phyloP scores from a whole-genome alignment of 768 basidiomycete genomes.

The Termitomyces sp. region DNA sequence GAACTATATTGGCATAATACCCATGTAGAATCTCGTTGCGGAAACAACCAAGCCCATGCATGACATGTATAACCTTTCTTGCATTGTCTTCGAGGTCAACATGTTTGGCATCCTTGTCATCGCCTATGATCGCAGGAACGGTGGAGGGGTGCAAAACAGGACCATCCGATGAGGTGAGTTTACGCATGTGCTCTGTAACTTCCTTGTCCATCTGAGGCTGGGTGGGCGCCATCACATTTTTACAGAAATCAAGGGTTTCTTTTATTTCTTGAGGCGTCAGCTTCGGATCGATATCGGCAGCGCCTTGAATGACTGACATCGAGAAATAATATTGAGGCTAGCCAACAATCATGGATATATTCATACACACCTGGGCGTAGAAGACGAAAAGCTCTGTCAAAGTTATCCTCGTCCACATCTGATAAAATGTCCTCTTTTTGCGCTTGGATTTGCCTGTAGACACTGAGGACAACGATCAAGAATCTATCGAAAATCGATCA shows the following conservation, averaged over 20 bases:
- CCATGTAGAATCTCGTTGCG: slow-evolving; percentile 8
- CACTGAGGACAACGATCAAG: slow-evolving; percentile 35
- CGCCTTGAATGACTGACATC: slow-evolving; percentile 46
- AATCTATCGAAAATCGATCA: slow-evolving; percentile 23
- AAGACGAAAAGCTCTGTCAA: slow-evolving; percentile 37
- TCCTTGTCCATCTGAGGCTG: slow-evolving; percentile 24
- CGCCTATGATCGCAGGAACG: slow-evolving; percentile 4
- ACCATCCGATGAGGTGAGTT: neutral
- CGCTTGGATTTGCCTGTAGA: slow-evolving; percentile 39
- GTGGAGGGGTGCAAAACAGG: neutral
- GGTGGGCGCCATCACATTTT: slow-evolving; percentile 25
- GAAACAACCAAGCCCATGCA: slow-evolving; percentile 9
- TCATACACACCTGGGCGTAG: slow-evolving; percentile 21
- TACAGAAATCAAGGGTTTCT: slow-evolving; percentile 34
- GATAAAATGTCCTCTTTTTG: slow-evolving; percentile 30
- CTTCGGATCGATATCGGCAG: slow-evolving; percentile 43
- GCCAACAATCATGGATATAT: too few relatives aligned
- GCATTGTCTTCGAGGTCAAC: slow-evolving; percentile 4
- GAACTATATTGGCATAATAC: slow-evolving; percentile 7
- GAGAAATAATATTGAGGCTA: neutral
- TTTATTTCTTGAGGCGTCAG: slow-evolving; percentile 51
- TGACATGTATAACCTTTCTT: slow-evolving; percentile 3
- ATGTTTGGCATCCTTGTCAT: slow-evolving; percentile 8
- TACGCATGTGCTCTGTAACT: slow-evolving; percentile 20
- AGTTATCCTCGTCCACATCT: slow-evolving; percentile 36